A percentile compares a stretch with the other conserved stretches of the same genome.
Evolutionary conservation across 768 basidiomycete genomes (phyloP).

Genomic region (Pleurotus ostreatus): DNA sequence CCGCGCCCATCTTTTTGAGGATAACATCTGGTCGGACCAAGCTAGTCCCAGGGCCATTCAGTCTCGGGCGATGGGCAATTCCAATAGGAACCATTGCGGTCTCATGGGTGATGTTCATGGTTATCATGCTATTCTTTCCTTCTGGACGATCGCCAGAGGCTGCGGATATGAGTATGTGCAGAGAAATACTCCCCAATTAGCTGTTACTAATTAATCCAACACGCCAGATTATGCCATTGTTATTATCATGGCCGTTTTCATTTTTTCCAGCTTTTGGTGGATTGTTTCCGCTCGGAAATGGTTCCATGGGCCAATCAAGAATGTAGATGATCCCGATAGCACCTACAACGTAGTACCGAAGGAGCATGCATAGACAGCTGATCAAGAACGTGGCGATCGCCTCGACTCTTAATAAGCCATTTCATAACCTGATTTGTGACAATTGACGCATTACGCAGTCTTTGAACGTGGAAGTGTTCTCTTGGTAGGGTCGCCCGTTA

Average conservation of each 20-base stretch:
- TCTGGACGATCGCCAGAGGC: constrained; percentile 33
- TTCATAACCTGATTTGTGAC: neutral
- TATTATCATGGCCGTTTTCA: constrained; percentile 59
- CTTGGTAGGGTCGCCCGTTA: neutral
- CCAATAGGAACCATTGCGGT: constrained; percentile 61
- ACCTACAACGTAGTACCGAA: constrained; percentile 1
- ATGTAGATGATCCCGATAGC: constrained; percentile 27
- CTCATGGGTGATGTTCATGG: constrained; percentile 62
- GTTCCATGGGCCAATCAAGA: constrained; percentile 66
- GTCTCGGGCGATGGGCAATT: constrained; percentile 55
- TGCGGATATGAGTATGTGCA: constrained; percentile 52
- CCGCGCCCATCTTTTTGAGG: constrained; percentile 63
- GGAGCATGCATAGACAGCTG: neutral
- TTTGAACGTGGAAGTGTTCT: too few species aligned
- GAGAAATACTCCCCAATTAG: constrained; percentile 2
- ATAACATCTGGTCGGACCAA: constrained; percentile 64
- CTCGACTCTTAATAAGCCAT: too few species aligned
- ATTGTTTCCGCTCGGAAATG: constrained; percentile 62
- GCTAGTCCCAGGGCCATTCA: constrained; percentile 56
- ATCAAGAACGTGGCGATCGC: neutral
- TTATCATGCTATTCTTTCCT: constrained; percentile 58
- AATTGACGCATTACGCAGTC: too few species aligned
- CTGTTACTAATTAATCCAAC: neutral
- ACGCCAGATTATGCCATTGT: constrained; percentile 63
- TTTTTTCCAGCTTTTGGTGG: constrained; percentile 65